Conservation (phyloP, 2,329 filamentous ascomycete genomes). For the Calcarisporium arbuscula region DNA sequence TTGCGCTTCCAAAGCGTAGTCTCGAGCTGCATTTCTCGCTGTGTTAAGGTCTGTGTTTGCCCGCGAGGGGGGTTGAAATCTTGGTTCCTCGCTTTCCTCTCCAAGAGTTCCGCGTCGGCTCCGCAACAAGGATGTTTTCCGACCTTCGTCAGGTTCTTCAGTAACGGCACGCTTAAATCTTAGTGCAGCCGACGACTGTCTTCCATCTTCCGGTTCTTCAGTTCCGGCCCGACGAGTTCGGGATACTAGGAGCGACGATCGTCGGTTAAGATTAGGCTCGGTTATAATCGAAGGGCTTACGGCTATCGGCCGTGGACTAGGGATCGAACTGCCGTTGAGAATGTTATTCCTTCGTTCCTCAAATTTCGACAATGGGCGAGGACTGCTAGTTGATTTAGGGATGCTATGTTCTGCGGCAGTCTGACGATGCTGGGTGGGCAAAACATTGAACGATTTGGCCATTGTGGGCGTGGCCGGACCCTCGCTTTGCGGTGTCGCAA, state of each 20-base stretch:
- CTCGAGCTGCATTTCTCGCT: slow-evolving; percentile 23
- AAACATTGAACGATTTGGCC: slow-evolving; percentile 31
- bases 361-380: slow-evolving; percentile 42
- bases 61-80: slow-evolving; percentile 51
- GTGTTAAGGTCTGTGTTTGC: slow-evolving; percentile 49
- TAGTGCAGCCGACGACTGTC: slow-evolving; percentile 39
- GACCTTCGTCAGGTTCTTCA: slow-evolving; percentile 42
- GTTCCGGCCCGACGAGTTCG: slow-evolving; percentile 41
- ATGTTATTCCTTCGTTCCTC: slow-evolving; percentile 48
- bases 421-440: slow-evolving; percentile 33
- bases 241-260: slow-evolving; percentile 46
- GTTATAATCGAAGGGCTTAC: slow-evolving; percentile 33
- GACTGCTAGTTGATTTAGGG: slow-evolving; percentile 34
- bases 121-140: slow-evolving; percentile 36
- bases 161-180: slow-evolving; percentile 38
- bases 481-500: slow-evolving; percentile 18
- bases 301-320: slow-evolving; percentile 36
- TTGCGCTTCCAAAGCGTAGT: slow-evolving; percentile 24
- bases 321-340: slow-evolving; percentile 36
- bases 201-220: slow-evolving; percentile 46
- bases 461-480: slow-evolving; percentile 37
- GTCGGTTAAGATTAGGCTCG: slow-evolving; percentile 33
- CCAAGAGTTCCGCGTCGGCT: slow-evolving; percentile 39
- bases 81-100: slow-evolving; percentile 43
- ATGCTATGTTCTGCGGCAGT: slow-evolving; percentile 34